Conservation (phyloP, 129 eudicot species). For the Smallanthus sonchifolius region DNA sequence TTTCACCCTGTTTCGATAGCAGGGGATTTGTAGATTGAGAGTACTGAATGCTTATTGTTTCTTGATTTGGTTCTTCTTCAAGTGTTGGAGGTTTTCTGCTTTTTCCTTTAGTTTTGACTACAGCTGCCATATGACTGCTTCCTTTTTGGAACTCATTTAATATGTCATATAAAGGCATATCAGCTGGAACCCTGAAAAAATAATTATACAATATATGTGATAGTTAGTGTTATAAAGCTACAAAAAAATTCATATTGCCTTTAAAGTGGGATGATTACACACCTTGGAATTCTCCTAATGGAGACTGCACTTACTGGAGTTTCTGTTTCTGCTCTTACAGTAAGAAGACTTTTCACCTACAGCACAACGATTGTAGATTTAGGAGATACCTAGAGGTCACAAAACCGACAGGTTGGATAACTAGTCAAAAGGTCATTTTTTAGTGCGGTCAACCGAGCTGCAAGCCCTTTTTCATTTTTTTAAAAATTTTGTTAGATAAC, state of each 20-base stretch:
- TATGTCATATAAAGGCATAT: constrained; percentile 98
- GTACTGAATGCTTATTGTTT: constrained; percentile 14
- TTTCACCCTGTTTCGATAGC: constrained; percentile 39
- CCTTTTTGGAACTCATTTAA: constrained; percentile 97
- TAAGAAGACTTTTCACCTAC: constrained; percentile 95
- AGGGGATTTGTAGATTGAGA: constrained; percentile 40
- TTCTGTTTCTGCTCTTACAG: constrained; percentile 94
- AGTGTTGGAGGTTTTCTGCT: constrained; percentile 35
- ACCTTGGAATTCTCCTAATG: constrained; percentile 96
- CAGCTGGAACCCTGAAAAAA: constrained; percentile 75
- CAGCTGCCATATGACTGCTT: constrained; percentile 99
- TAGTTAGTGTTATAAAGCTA: not conserved
- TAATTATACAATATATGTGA: not conserved
- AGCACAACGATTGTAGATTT: constrained; percentile 11
- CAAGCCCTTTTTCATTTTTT: not conserved
- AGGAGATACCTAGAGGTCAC: not conserved
- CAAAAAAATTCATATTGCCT: not conserved
- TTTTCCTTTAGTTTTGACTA: constrained; percentile 66
- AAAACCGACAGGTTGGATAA: not conserved
- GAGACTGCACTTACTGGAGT: constrained; percentile 99
- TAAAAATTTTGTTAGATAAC: not conserved
- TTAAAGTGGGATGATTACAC: not conserved
- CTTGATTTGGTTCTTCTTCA: constrained; percentile 45
- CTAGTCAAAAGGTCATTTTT: not conserved
- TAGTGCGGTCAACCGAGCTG: not conserved